Base-by-base conservation (phyloP, 2,329 filamentous ascomycete species). In the Aureobasidium sp. region DNA sequence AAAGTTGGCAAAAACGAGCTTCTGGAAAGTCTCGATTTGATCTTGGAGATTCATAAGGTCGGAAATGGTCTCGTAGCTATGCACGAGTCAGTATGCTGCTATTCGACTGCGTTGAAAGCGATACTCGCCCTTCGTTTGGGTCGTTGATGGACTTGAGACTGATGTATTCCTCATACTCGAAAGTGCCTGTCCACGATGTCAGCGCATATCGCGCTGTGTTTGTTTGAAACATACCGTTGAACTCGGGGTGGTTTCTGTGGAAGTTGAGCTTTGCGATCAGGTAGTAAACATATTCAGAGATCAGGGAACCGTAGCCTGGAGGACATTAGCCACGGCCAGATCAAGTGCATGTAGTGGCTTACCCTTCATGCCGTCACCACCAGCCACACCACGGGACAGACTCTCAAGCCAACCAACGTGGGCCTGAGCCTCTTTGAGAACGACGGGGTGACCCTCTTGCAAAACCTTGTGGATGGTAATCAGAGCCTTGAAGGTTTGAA, bases 121-220 rank as follows among this genome's bases (percentile, higher is more conserved):
- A 1, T 32, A 4, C 35, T 51, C 4, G 41, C 48, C 93, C 93
- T 74, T 98, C 93, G 66, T 98, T 97, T 3, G 93, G 93, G 70
- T 98, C 93, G 69, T 97, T 96, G 74, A 95, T 97, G 24, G 90
- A 89, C 75, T 95, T 97, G 68, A 98, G 77, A 66, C 90, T 95
- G 68, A 97, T 90, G 69, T 98, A 98, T 69, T 98, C 93, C 74
- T 97, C 91, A 67, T 98, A 98, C 68, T 98, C 93, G 65, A 98
- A 98, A 1, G 91, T 90, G 75, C 91, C 93, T 50, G 7, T 32
- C n/a, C 12, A n/a, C n/a, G n/a, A 11, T 30, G 25, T 50, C 29
- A 50, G 47, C 11, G 19, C 10, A 6, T 4, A 14, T 3, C 16
- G 14, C 8, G 17, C 11, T 6, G 6, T 19, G 5, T 11, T 1